phyloP scores from a whole-genome alignment of 1,284 basidiomycete species.

The Trichosporon asahii region DNA sequence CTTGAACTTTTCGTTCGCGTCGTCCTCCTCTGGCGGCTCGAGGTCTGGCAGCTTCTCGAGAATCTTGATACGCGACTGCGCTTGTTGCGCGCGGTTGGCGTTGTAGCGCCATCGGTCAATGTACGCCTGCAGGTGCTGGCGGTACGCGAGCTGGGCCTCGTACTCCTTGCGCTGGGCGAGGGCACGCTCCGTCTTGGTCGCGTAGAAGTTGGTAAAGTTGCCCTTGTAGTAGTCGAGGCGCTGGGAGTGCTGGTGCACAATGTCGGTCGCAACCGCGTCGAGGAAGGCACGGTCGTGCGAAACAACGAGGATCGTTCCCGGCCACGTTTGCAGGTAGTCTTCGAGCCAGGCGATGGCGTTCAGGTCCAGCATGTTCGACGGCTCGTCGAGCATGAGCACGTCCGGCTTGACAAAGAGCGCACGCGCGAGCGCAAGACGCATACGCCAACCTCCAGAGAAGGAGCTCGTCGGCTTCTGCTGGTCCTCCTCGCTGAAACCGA shows the following conservation, averaged over 20 bases:
- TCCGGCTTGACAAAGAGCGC: constrained; percentile 89
- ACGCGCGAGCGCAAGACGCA: constrained; percentile 94
- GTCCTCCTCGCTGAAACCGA: constrained; percentile 86
- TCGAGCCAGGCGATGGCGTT: constrained; percentile 61
- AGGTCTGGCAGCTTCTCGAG: constrained; percentile 95
- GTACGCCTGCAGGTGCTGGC: constrained; percentile 89
- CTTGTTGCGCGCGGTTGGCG: constrained; percentile 86
- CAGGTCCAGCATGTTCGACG: constrained; percentile 79
- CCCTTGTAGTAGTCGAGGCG: constrained; percentile 85
- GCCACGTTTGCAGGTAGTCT: constrained; percentile 96
- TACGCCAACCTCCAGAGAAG: constrained; percentile 99
- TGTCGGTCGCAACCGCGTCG: constrained; percentile 93
- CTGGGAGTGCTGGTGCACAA: constrained; percentile 92
- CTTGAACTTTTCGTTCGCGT: constrained; percentile 87
- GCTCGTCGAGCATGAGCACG: constrained; percentile 85
- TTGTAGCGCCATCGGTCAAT: constrained; percentile 97
- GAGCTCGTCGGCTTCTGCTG: constrained; percentile 76
- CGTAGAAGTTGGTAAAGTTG: constrained; percentile 98
- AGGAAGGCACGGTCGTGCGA: constrained; percentile 99
- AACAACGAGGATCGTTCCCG: constrained; percentile 91
- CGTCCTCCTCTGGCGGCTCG: constrained; percentile 80
- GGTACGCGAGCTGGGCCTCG: constrained; percentile 90
- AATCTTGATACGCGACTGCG: constrained; percentile 97
- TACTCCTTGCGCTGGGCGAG: constrained; percentile 90
- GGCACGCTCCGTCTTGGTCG: constrained; percentile 92